Base-by-base conservation (phyloP, 2,329 filamentous ascomycete species). In the Aureobasidium uvarum region DNA sequence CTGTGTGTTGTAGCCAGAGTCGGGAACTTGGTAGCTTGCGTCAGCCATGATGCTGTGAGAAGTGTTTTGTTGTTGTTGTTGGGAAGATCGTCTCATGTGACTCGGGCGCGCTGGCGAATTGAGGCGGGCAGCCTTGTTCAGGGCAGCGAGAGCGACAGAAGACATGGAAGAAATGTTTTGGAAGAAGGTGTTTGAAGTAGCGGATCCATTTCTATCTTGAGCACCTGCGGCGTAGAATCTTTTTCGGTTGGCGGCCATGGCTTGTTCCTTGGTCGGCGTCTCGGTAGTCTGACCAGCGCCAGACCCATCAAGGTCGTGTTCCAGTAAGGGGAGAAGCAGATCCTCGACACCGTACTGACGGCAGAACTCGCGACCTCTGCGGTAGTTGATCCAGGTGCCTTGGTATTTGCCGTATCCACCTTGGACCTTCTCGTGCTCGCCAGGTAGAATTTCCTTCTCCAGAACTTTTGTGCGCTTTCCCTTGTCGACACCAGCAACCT, bases 361-460 rank as follows among this genome's bases (percentile, higher is more conserved):
- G 77, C 95, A 98, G 71, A 99, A 94, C 74, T 97, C 92, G 52
- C 96, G 84, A 1, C 94, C 95, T 67, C 94, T 87, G 58, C 94
- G 90, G 74, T 96, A 98, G 73, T 90, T 91, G 74, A 99, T 96
- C 95, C 95, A 99, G 2, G 95, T 99, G 64, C 95, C 95, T 80
- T 99, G 95, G 74, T 99, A 99, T 81, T 98, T 98, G 69, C 95
- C 95, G 74, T 99, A 99, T 5, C 95, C 95, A 39, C 95, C 95
- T 76, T 99, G 95, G 2, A 99, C 94, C 78, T 99, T 99, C 77
- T 99, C 95, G 77, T 99, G 94, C 74, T 96, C 91, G 73, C 95
- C 95, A 0, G 90, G 95, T 69, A 96, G 86, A 66, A 99, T 96
- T 77, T 99, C 95, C 78, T 98, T 98, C 76, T 99, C 95, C 60